These are phyloP conservation scores for Aureobasidium sp. DNA, from an alignment of 2,329 filamentous ascomycete species.

Conservation along the genomic window DNA sequence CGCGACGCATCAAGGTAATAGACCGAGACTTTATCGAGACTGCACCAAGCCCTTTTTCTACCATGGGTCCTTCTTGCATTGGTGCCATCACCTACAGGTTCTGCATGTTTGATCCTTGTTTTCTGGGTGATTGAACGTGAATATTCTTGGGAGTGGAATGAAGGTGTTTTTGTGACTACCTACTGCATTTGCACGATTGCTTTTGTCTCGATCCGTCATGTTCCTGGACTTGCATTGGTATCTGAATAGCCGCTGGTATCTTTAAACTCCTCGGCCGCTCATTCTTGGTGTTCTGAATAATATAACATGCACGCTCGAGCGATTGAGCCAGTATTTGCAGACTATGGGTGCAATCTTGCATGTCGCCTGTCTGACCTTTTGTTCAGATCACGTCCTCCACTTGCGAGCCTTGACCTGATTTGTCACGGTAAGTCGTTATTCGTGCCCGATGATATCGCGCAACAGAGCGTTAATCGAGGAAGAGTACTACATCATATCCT, in stretches of 20 bases:
- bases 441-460: neutral
- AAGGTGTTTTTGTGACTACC: constrained; percentile 1
- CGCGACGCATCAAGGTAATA: neutral
- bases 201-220: neutral
- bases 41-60: neutral
- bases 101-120: neutral
- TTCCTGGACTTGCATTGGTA: neutral
- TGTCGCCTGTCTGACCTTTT: too few species aligned
- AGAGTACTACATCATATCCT: constrained; percentile 18
- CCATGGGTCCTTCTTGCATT: neutral
- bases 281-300: neutral
- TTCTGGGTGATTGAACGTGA: neutral
- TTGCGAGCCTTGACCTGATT: neutral
- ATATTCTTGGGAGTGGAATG: neutral
- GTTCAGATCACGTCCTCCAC: neutral
- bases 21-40: neutral
- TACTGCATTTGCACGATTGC: neutral
- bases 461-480: constrained; percentile 6
- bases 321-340: neutral
- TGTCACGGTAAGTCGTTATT: neutral
- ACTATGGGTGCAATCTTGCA: neutral
- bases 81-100: neutral
- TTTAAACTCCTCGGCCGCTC: too few species aligned
- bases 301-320: neutral
- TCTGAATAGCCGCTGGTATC: neutral